These are phyloP conservation scores for Gaultheria prostrata DNA, from an alignment of 148 eudicot species.

Conservation along the genomic window DNA sequence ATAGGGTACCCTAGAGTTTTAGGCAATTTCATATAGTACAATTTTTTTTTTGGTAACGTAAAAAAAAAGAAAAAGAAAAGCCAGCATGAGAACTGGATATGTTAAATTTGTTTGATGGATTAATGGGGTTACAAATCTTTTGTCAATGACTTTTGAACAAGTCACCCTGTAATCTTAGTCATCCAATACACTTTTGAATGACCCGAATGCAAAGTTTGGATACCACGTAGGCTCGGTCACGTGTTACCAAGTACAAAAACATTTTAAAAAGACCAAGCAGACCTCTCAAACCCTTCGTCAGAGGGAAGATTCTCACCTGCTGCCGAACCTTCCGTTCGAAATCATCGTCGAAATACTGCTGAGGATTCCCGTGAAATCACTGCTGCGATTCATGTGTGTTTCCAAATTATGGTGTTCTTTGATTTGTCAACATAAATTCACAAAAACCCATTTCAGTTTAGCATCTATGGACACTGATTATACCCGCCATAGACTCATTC, in stretches of 20 bases:
- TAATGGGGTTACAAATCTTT: no score
- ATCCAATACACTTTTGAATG: no score
- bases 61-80: no score
- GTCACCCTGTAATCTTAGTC: no score
- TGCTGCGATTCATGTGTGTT: conserved; percentile 25
- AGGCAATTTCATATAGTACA: no score
- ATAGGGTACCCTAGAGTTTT: no score
- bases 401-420: conserved; percentile 28
- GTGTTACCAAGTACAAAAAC: neutral
- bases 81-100: no score
- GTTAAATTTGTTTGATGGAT: no score
- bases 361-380: neutral
- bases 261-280: neutral
- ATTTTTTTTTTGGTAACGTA: no score
- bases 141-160: no score
- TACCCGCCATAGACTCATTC: no score
- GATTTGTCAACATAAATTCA: conserved; percentile 34
- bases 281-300: neutral
- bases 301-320: neutral
- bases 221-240: neutral
- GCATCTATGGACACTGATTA: no score
- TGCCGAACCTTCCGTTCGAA: conserved; percentile 20
- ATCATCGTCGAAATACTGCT: conserved; percentile 22
- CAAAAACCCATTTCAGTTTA: conserved; percentile 12
- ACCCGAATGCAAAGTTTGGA: neutral